Base-by-base conservation (phyloP, 768 basidiomycete species). In the Boletellus emodensis region DNA sequence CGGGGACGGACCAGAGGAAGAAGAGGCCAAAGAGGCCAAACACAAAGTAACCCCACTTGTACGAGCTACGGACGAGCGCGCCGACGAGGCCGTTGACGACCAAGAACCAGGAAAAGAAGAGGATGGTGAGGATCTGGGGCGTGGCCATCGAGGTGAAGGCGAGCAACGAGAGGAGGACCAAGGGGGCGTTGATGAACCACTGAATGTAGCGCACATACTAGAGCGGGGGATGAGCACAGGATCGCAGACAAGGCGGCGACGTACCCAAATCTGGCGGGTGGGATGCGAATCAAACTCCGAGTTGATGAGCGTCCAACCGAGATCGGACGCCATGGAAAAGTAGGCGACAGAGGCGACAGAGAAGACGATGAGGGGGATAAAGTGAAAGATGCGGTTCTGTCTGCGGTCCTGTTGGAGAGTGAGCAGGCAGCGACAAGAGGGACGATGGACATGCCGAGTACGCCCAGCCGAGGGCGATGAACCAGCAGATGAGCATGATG, bases 121-220 rank as follows among this genome's bases (percentile, higher is more conserved):
- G 37, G 15, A 54, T 39, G 0, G 46, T 56, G 58, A 83, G 70
- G 55, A 81, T 75, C 54, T 77, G 73, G 35, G 72, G 72, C 4
- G 79, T 67, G 3, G 81, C 70, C 39, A 81, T 61, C 14, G 71
- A 75, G 24, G 80, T 77, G 7, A 73, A 66, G 45, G 78, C 65
- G 14, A 79, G 60, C 34, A 82, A 56, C 26, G 67, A 60, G 40
- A 82, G 70, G 4, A 83, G 66, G 12, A 82, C 60, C 10, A 77
- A 56, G 1, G 82, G 81, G 6, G 78, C 77, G 42, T 75, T 80
- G 70, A 81, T 77, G 49, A 77, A 74, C 78, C 77, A 80, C 48
- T 77, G 77, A 58, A 81, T 78, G 54, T 79, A 81, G 35, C 77
- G 71, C 1, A 73, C 78, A 56, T 69, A 83, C 75, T 76, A n/a